Percentiles rank a stretch among this genome's conserved stretches.
Conservation (phyloP, 73 alveolate genomes). For the Halteria grandinella region DNA sequence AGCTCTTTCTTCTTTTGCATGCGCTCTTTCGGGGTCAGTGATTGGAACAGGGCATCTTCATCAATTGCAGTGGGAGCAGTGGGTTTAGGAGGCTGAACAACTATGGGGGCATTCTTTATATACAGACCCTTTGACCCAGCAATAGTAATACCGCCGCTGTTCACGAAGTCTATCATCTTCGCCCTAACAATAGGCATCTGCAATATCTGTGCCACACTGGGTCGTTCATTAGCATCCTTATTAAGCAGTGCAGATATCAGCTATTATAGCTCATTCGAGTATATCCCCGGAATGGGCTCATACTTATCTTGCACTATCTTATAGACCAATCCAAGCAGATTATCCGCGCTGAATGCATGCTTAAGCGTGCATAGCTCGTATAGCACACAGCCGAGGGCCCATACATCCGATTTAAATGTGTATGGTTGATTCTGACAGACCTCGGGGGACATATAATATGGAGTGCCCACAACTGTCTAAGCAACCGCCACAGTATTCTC, state of each 20-base stretch:
- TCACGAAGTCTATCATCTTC: conserved; percentile 70
- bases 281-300: conserved; percentile 86
- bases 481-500: conserved; percentile 90
- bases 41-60: not conserved
- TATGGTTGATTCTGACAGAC: conserved; percentile 96
- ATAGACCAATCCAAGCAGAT: conserved; percentile 84
- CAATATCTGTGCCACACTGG: conserved; percentile 77
- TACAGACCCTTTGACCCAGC: conserved; percentile 22
- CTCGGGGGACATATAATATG: conserved; percentile 96
- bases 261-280: conserved; percentile 79
- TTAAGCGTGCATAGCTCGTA: conserved; percentile 94
- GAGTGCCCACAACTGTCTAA: conserved; percentile 97
- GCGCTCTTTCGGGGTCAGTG: conserved; percentile 63
- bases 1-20: conserved; percentile 47
- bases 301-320: conserved; percentile 86
- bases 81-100: not conserved
- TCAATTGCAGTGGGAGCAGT: not conserved
- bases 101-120: conserved; percentile 30
- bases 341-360: conserved; percentile 97
- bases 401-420: conserved; percentile 93
- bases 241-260: conserved; percentile 70
- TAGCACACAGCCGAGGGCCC: conserved; percentile 98
- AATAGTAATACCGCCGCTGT: conserved; percentile 46
- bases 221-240: conserved; percentile 79
- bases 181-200: conserved; percentile 73